These are phyloP conservation scores for Mucor mucedo DNA, from an alignment of 371 early-diverging fungal genomes.

Conservation along the genomic window DNA sequence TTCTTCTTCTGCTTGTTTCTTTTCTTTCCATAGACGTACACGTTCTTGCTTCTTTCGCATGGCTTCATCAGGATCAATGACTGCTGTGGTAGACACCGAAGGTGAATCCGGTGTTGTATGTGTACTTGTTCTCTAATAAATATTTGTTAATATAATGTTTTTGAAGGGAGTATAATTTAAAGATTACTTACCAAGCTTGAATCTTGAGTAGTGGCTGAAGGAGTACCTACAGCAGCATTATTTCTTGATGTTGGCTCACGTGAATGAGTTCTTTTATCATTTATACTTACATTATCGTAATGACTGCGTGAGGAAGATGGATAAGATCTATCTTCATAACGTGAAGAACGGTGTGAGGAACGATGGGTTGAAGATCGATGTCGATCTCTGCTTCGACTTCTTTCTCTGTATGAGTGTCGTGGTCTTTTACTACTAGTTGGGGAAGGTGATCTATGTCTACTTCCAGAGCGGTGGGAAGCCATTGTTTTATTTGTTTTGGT, in stretches of 20 bases:
- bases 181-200: constrained; percentile 14
- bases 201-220: constrained; percentile 17
- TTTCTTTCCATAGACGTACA: constrained; percentile 76
- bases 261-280: constrained; percentile 45
- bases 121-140: constrained; percentile 2
- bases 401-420: constrained; percentile 35
- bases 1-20: constrained; percentile 51
- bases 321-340: constrained; percentile 32
- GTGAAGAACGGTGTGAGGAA: constrained; percentile 34
- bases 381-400: constrained; percentile 43
- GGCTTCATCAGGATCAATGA: constrained; percentile 57
- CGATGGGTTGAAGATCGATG: constrained; percentile 43
- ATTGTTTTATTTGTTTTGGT: constrained; percentile 7
- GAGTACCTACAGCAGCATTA: constrained; percentile 32
- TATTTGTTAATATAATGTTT: background rate
- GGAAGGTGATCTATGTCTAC: constrained; percentile 50
- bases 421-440: constrained; percentile 45
- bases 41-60: constrained; percentile 70
- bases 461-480: constrained; percentile 42
- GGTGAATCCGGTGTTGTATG: constrained; percentile 4
- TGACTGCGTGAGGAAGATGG: constrained; percentile 32
- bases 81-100: constrained; percentile 18
- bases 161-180: background rate
- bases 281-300: constrained; percentile 50
- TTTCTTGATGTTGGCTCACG: constrained; percentile 45